Evolutionary conservation across 2,329 filamentous ascomycete species (phyloP), one percentile per base, ranked within the genome.

Genomic region (Beauveria asiatica): DNA sequence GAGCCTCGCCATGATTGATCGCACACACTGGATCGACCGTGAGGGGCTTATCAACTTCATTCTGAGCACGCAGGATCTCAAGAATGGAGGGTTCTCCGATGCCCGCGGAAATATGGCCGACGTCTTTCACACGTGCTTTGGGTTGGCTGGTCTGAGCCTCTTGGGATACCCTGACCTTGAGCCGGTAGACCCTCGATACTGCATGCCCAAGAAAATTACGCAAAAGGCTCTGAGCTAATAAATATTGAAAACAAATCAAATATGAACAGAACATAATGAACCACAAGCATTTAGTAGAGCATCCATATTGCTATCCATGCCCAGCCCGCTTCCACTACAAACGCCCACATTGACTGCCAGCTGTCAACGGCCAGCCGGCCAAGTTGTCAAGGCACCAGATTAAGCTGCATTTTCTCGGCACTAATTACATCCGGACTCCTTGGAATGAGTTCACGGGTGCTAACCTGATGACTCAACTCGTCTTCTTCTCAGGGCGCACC

Each of bases 91-190:
- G 11, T 84, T 99, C 65, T 87, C 93, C 5, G 94, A 99, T 75
- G 80, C 92, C 63, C 93, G 94, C 10, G 92, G 90, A 27, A 87
- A 99, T 69, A 92, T 93, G 87, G 93, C 97, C 23, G 94, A 99
- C 77, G 92, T 99, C 39, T 99, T 95, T 78, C 94, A 99, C 70
- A 97, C 94, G 0, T 78, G 86, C 57, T 99, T 99, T 72, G 92
- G 90, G 25, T 76, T 97, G 64, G 89, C 92, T 21, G 94, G 94
- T 2, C 76, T 99, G 65, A 96, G 92, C 70, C 80, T 99, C 60
- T 76, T 97, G 30, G 85, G 85, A 11, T 90, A 89, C 68, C 84
- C 88, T 7, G 90, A 86, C 1, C 75, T 97, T 48, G 82, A 88
- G 67, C 85, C 88, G 62, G 87, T 99, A 57, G 90, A 99, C 72